Conservation (phyloP, 2,329 filamentous ascomycete species). For the Myriosclerotinia duriaeana region DNA sequence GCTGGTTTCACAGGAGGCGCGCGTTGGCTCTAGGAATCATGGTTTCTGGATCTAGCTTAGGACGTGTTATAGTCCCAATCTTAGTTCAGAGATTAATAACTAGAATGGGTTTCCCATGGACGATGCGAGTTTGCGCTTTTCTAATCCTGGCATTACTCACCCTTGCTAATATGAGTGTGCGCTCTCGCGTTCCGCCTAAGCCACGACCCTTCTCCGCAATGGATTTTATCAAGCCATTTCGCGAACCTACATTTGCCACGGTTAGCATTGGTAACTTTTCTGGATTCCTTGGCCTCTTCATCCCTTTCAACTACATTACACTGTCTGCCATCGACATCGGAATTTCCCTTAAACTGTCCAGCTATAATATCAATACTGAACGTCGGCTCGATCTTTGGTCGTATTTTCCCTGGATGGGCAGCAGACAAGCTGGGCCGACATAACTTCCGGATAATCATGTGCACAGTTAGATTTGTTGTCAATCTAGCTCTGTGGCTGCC, state of each 20-base stretch:
- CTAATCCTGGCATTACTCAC: background rate
- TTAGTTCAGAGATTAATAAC: constrained; percentile 8
- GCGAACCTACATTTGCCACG: background rate
- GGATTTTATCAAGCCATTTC: constrained; percentile 15
- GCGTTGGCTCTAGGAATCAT: constrained; percentile 8
- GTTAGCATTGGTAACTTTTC: constrained; percentile 8
- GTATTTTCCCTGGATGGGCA: constrained; percentile 50
- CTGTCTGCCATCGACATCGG: background rate
- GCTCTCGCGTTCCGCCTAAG: constrained; percentile 7
- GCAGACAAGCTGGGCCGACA: constrained; percentile 54
- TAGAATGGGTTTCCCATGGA: constrained; percentile 2
- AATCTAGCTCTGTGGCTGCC: constrained; percentile 62
- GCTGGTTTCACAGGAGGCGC: constrained; percentile 1
- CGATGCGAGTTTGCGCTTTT: constrained; percentile 16
- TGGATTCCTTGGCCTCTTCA: background rate
- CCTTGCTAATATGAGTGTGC: background rate
- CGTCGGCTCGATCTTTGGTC: constrained; percentile 33
- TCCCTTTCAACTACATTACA: constrained; percentile 6
- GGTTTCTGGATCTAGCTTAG: constrained; percentile 7
- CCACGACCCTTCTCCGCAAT: background rate
- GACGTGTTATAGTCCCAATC: constrained; percentile 15
- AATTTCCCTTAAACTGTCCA: constrained; percentile 40
- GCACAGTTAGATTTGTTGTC: constrained; percentile 35
- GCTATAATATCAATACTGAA: constrained; percentile 56
- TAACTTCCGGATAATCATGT: constrained; percentile 43